phyloP scores from a whole-genome alignment of 2,329 filamentous ascomycete genomes.

The Monosporascus sp. region DNA sequence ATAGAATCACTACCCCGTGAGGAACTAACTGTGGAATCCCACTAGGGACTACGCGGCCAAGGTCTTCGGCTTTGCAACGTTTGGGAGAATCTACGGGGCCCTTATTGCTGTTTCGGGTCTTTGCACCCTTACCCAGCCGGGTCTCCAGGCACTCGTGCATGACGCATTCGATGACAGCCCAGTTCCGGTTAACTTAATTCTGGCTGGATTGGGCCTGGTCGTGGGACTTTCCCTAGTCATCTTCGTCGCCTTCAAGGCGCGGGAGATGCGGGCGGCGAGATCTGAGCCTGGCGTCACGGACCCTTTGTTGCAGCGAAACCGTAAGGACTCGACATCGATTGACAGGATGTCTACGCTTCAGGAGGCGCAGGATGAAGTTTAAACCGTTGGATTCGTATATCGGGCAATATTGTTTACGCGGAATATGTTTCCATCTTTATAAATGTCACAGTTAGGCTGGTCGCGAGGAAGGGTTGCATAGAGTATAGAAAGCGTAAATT shows the following conservation, averaged over 20 bases:
- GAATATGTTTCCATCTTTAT: no score
- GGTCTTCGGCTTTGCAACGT: slow-evolving; percentile 75
- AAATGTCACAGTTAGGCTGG: no score
- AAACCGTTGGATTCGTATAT: neutral
- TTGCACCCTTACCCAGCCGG: slow-evolving; percentile 66
- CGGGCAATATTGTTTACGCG: neutral
- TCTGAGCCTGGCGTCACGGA: neutral
- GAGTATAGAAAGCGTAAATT: no score
- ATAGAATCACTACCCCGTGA: neutral
- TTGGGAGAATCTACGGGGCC: slow-evolving; percentile 73
- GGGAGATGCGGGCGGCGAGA: neutral
- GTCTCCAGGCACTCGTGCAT: slow-evolving; percentile 63
- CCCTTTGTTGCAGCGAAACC: neutral
- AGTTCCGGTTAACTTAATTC: slow-evolving; percentile 54
- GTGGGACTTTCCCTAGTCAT: slow-evolving; percentile 39
- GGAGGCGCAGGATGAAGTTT: neutral
- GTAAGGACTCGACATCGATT: neutral
- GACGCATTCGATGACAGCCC: slow-evolving; percentile 54
- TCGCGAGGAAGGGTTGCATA: no score
- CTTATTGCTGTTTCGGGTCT: slow-evolving; percentile 69
- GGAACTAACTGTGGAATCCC: slow-evolving; percentile 4
- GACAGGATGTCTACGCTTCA: neutral
- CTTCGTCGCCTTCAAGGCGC: neutral
- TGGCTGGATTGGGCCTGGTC: slow-evolving; percentile 46
- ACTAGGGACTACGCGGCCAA: slow-evolving; percentile 67